phyloP scores from a whole-genome alignment of 2,329 filamentous ascomycete species.

The Proliferodiscus dingleyae region DNA sequence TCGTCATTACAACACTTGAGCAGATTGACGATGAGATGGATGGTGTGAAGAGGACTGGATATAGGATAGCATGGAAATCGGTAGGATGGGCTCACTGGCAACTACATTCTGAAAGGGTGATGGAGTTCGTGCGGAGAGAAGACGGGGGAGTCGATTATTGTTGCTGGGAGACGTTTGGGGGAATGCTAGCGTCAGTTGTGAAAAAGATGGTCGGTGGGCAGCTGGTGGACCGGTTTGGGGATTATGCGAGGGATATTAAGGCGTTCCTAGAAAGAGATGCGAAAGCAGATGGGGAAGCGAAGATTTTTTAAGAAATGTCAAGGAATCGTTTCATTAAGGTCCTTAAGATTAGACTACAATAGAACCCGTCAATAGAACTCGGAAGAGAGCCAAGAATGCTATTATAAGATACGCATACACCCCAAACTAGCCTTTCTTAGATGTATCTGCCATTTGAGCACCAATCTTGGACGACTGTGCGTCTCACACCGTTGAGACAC shows the following conservation, averaged over 20 bases:
- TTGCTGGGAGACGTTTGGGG: constrained; percentile 44
- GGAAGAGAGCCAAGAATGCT: too few relatives aligned
- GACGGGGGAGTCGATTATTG: constrained; percentile 35
- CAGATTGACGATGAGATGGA: constrained; percentile 6
- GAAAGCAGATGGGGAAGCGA: background rate
- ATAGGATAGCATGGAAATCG: constrained; percentile 38
- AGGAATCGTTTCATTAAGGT: too few relatives aligned
- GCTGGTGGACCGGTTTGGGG: constrained; percentile 34
- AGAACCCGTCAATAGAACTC: too few relatives aligned
- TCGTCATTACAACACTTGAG: constrained; percentile 15
- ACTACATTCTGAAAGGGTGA: constrained; percentile 37
- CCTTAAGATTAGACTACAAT: too few relatives aligned
- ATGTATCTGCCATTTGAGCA: too few relatives aligned
- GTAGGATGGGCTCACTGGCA: constrained; percentile 31
- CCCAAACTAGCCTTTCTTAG: too few relatives aligned
- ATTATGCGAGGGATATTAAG: constrained; percentile 39
- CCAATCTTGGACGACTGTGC: too few relatives aligned
- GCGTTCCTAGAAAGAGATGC: constrained; percentile 15
- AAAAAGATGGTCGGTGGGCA: constrained; percentile 30
- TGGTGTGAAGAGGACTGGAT: constrained; percentile 30
- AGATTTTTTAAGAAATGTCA: too few relatives aligned
- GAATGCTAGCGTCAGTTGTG: constrained; percentile 34
- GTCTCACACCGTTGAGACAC: too few relatives aligned
- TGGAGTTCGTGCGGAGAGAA: constrained; percentile 40
- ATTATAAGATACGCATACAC: too few relatives aligned